Base-by-base conservation (phyloP, 2,329 filamentous ascomycete genomes). In the Penicillium decumbens region DNA sequence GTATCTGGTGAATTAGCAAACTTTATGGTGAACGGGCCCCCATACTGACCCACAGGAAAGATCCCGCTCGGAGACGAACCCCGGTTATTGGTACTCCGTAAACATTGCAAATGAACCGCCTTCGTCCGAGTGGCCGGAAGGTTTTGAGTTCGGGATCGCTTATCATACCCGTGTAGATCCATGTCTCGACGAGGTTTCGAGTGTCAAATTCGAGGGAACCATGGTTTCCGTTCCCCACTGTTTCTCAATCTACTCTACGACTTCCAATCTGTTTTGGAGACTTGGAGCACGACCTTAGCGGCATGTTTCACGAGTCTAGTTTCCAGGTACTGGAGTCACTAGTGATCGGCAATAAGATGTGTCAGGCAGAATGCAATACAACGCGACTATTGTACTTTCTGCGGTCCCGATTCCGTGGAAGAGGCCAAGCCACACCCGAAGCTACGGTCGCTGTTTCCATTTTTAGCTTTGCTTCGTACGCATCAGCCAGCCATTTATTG, bases 281-380 rank as follows among this genome's bases (percentile, higher is more conserved):
- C 15, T 20, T 37, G 15, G 15, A 15, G 32, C 32, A 18, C 15
- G 15, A 18, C 15, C 6, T 35, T 10, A 20, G 32, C 18, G 33
- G 33, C 15, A 20, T 50, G 37, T 45, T 43, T 52, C 46, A 41
- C 50, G 51, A 46, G 51, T 45, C 6, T 12, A 29, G 43, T 37
- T 35, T 44, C 42, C 20, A 39, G 6, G 13, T 9, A 3, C 12
- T 39, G 4, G 20, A 39, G 20, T 12, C 13, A 25, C 38, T 28
- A 25, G 6, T 23, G 29, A 23, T 43, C 41, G 10, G 13, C 41
- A 24, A 33, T 48, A 41, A 46, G 44, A 44, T 51, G n/a, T 51
- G 24, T 41, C 30, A 37, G 25, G 13, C 12, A 15, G 45, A 32
- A 37, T 51, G 49, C 44, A 41, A 47, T 41, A 27, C 20, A 25